Evolutionary conservation across 2,329 filamentous ascomycete genomes (phyloP), one percentile per base, ranked within the genome.

Genomic region (Fusarium annulatum): DNA sequence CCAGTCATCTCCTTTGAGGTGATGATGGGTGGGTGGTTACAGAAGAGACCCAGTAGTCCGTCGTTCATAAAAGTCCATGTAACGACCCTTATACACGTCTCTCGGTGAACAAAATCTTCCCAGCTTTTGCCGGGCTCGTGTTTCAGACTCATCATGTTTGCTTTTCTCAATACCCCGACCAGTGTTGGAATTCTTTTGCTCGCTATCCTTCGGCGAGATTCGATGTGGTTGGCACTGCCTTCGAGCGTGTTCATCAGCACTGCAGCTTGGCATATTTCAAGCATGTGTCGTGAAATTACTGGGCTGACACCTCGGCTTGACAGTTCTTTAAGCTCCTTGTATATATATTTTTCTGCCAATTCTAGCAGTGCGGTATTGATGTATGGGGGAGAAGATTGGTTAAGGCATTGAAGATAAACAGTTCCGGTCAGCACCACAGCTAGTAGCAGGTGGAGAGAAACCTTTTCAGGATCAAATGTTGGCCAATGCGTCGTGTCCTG

Each of bases 71-170:
- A 76, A 1, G 63, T 52, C 74, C 74, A 76, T 1, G 59, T 26
- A n/a, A 49, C 51, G 2, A 75, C 51, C 14, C 71, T 67, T n/a
- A 73, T 76, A 9, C 74, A 73, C 0, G 61, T 71, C n/a, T 76
- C 74, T 12, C 19, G 48, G 2, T 71, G 52, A 1, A 75, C 9
- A 14, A 75, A 75, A 2, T 9, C 15, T 7, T 41, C 14, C 73
- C 71, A 76, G 30, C 15, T 39, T 9, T 30, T 16, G 4, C 38
- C 36, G 0, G 12, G 3, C 2, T 21, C 38, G 12, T 71, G 69
- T 6, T 49, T 51, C 5, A 58, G 45, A 7, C 63, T 36, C 3
- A 73, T 16, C 15, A 73, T 16, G 0, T 57, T 61, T 2, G 48
- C 28, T 18, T 57, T 64, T 39, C 74, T 60, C 15, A 76, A 14